Evolutionary conservation across 2,329 filamentous ascomycete species (phyloP), one percentile per base, ranked within the genome.

Genomic region (Botrytis elliptica): DNA sequence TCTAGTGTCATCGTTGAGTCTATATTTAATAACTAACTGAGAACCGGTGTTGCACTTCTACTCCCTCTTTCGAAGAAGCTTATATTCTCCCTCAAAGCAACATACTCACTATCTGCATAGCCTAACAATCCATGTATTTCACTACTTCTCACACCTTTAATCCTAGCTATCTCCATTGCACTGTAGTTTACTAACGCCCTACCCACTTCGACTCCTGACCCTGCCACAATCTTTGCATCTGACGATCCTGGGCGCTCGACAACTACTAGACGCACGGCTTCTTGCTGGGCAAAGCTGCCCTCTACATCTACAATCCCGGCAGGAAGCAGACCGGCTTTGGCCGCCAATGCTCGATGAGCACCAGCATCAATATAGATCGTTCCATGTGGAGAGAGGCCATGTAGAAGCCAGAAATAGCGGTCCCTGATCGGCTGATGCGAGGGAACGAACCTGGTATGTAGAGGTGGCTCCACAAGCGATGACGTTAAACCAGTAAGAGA

Each of bases 341-440:
- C 90, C 25, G 90, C 85, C 4, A 98, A 87, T 0, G 95, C 96
- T 49, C 87, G 86, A 83, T 94, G 91, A 5, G 95, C 95, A 60
- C 96, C 96, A n/a, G 89, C 85, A 84, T 99, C 96, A 78, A 99
- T 97, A 84, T 93, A 98, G 40, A 99, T 82, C 3, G 92, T 97
- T 22, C 96, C 96, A 79, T 97, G 95, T 0, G 96, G 94, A 38
- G 91, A 91, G 18, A 98, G 89, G 16, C 95, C 96, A 83, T 99
- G 94, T 0, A 98, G 87, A 67, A 99, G 91, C 96, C 96, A 99
- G 86, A 99, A 98, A 81, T 96, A 94, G 75, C 95, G 92, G 82
- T 98, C 96, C 73, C 94, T 91, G 74, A 98, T 96, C 1, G 95
- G 95, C 40, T 93, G 90, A 0, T 88, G 85, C 16, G 94, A 94